A percentile compares a stretch with the other conserved stretches of the same genome.
Evolutionary conservation across 139 green algal species (phyloP).

Genomic region (Chlamydomonas asymmetrica): DNA sequence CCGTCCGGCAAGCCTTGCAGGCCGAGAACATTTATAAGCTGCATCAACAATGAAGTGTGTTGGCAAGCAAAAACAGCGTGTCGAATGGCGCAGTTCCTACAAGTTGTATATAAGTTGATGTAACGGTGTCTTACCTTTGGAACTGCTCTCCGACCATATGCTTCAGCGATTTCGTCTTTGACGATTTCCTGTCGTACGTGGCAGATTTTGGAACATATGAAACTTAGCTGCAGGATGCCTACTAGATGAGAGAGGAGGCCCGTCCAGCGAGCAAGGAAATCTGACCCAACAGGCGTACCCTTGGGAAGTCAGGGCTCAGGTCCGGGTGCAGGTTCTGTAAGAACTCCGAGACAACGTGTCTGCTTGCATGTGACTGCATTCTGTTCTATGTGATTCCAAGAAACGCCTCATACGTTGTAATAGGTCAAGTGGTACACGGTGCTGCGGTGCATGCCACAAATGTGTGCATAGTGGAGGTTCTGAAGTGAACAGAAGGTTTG

Average conservation of each 20-base stretch:
- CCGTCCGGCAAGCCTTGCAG: constrained; percentile 30
- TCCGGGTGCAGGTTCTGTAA: constrained; percentile 43
- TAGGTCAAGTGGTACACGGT: too few relatives aligned
- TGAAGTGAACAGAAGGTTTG: too few relatives aligned
- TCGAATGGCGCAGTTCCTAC: neutral
- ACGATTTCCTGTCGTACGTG: constrained; percentile 27
- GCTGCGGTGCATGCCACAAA: too few relatives aligned
- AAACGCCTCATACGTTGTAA: too few relatives aligned
- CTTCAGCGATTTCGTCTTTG: constrained; percentile 37
- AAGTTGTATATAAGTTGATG: neutral
- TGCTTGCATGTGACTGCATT: constrained; percentile 43
- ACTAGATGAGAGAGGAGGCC: neutral
- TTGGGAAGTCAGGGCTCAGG: constrained; percentile 34
- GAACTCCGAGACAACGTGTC: constrained; percentile 36
- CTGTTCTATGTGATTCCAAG: too few relatives aligned
- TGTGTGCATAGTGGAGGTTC: too few relatives aligned
- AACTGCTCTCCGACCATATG: constrained; percentile 34
- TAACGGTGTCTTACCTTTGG: constrained; percentile 22
- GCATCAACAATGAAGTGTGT: neutral
- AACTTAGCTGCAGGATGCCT: neutral
- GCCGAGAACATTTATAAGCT: constrained; percentile 23
- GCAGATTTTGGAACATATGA: neutral
- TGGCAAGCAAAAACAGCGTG: neutral
- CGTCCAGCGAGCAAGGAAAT: neutral
- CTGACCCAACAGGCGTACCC: neutral